Base-by-base conservation (phyloP, 768 basidiomycete species). In the Amanita fuliginea region DNA sequence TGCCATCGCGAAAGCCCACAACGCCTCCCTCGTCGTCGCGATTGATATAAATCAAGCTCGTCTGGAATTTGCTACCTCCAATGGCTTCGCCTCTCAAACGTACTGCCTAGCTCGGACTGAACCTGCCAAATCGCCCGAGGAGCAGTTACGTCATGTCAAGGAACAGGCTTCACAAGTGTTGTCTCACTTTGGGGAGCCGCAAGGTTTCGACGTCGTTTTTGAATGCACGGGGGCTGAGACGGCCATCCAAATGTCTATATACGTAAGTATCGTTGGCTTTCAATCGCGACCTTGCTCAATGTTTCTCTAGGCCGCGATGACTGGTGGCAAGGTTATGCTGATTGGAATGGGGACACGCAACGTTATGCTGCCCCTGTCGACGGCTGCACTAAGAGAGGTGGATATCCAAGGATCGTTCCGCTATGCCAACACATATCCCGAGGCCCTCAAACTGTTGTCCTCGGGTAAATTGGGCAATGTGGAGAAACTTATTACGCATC, bases 211-310 rank as follows among this genome's bases (percentile, higher is more conserved):
- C 63, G 72, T 88, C 60, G 84, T 97, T 43, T 88, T 94, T 59
- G 94, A 98, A 65, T 98, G 94, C 67, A 93, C 92, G 10, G 94
- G 94, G 54, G 91, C 90, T 2, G 92, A 95, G 64, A 74, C 80
- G 32, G 90, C 87, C 60, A 90, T 95, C 60, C 91, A 95, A 62
- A 83, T 89, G 80, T 83, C 87, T 45, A 75, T 94, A 54, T 80
- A 87, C 67, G 90, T 93, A 69, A 73, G 90, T 75, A 11, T 47
- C 19, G 36, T 50, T 33, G 34, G 53, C 28, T 21, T 42, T 11
- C n/a, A 4, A 46, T 42, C 42, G 28, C 42, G 18, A 21, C 34
- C 18, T 37, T 11, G n/a, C 41, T 47, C 51, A 55, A 41, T 51
- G 47, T 4, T 55, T 24, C 40, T 46, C 30, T 63, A 92, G 90